Percentiles rank a stretch among this genome's conserved stretches.
Conservation (phyloP, 192 early-diverging fungal genomes). For the Oehlia diaphana region DNA sequence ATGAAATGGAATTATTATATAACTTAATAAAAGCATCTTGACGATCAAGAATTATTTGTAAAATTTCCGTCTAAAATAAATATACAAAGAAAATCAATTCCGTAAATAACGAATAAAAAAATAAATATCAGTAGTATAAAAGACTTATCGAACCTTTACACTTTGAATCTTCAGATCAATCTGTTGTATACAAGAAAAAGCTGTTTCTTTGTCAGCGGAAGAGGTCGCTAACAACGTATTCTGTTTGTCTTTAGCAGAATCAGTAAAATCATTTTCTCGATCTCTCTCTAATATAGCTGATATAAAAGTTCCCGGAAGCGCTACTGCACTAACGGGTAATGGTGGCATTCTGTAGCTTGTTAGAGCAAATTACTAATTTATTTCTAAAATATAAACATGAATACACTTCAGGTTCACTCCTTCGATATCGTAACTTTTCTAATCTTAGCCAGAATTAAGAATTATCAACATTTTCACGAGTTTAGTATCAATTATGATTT, state of each 20-base stretch:
- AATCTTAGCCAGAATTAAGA: too few species aligned
- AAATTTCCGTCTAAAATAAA: constrained; percentile 20
- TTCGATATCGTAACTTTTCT: too few species aligned
- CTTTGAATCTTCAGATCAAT: constrained; percentile 15
- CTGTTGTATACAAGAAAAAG: constrained; percentile 20
- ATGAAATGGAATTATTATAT: constrained; percentile 15
- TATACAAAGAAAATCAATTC: neutral
- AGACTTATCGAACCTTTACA: constrained; percentile 7
- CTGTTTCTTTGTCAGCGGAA: neutral
- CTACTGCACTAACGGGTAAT: neutral
- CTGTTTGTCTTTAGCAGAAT: neutral
- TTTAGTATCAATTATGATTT: too few species aligned
- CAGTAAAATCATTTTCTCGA: neutral
- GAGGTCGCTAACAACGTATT: neutral
- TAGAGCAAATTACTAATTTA: too few species aligned
- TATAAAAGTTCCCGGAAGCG: neutral
- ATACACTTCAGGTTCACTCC: too few species aligned
- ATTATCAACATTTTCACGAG: too few species aligned
- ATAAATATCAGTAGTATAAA: neutral
- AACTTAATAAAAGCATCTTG: constrained; percentile 13
- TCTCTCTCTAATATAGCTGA: neutral
- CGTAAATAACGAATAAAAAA: neutral
- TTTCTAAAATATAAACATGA: too few species aligned
- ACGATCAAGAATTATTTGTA: constrained; percentile 5
- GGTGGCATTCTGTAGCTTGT: neutral